phyloP scores from a whole-genome alignment of 2,329 filamentous ascomycete genomes.

The Pseudonectria foliicola region DNA sequence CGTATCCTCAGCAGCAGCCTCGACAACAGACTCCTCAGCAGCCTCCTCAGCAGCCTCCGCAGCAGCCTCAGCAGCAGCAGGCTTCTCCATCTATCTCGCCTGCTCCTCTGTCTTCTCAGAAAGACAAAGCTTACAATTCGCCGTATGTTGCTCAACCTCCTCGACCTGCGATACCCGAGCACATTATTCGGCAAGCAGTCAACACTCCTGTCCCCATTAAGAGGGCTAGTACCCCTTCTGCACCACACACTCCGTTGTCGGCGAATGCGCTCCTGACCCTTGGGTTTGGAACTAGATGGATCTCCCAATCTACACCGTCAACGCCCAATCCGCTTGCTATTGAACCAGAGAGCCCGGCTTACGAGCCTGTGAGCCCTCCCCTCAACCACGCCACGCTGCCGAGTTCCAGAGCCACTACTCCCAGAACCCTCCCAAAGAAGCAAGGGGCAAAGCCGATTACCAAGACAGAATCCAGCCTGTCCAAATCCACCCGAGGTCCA shows the following conservation, averaged over 20 bases:
- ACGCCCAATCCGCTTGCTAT: conserved; percentile 39
- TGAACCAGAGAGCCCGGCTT: conserved; percentile 44
- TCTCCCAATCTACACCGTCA: conserved; percentile 47
- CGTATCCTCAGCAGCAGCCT: conserved; percentile 21
- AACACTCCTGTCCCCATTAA: conserved; percentile 26
- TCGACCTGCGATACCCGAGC: conserved; percentile 33
- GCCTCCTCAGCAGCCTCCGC: conserved; percentile 23
- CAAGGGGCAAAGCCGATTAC: conserved; percentile 24
- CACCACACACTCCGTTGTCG: conserved; percentile 30
- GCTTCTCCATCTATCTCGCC: conserved; percentile 18
- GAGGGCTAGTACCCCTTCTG: conserved; percentile 23
- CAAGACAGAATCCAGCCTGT: conserved; percentile 15
- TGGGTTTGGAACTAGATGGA: conserved; percentile 52
- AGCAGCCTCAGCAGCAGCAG: conserved; percentile 17
- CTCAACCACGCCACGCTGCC: conserved; percentile 31
- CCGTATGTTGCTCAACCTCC: conserved; percentile 27
- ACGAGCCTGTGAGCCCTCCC: conserved; percentile 53
- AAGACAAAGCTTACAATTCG: conserved; percentile 22
- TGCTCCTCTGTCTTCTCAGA: conserved; percentile 17
- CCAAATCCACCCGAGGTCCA: conserved; percentile 25
- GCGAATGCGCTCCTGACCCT: conserved; percentile 22
- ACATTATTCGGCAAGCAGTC: conserved; percentile 33
- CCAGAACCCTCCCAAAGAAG: conserved; percentile 24
- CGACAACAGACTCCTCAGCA: conserved; percentile 22
- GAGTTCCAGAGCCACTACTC: conserved; percentile 23